These are phyloP conservation scores for Rhazya stricta DNA, from an alignment of 257 asterid genomes.

Conservation along the genomic window DNA sequence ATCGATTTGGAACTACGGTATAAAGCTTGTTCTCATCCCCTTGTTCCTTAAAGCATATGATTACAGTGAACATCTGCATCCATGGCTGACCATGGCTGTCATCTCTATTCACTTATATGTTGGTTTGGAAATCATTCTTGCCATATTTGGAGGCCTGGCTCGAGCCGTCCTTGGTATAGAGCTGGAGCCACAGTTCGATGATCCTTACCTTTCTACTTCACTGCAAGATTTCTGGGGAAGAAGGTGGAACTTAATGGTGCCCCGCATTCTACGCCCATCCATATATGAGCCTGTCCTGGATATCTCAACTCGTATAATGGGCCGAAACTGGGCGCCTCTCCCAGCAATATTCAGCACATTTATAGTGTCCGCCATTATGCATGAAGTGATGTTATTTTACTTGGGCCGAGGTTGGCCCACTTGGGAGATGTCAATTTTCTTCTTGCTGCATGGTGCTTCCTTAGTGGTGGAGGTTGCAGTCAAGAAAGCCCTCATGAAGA, in stretches of 20 bases:
- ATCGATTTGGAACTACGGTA: conserved; percentile 10
- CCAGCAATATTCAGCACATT: conserved; percentile 26
- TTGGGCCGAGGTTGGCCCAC: conserved; percentile 33
- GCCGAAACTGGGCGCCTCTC: conserved; percentile 35
- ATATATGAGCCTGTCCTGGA: conserved; percentile 24
- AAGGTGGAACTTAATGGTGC: conserved; percentile 39
- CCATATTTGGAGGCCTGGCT: conserved; percentile 11
- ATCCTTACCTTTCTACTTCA: conserved; percentile 62
- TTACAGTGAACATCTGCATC: background rate
- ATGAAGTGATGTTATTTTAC: conserved; percentile 34
- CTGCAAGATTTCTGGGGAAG: conserved; percentile 49
- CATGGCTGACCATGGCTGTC: background rate
- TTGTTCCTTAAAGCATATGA: background rate
- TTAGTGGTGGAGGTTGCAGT: conserved; percentile 28
- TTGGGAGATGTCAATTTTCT: conserved; percentile 35
- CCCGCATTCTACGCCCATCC: conserved; percentile 34
- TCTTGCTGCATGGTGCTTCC: conserved; percentile 38
- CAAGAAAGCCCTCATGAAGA: conserved; percentile 17
- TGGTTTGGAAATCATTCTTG: conserved; percentile 12
- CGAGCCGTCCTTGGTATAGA: conserved; percentile 15
- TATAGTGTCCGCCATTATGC: conserved; percentile 35
- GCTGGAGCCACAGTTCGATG: conserved; percentile 52
- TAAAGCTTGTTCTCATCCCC: background rate
- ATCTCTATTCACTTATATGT: conserved; percentile 7
- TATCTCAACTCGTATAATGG: conserved; percentile 1